Evolutionary conservation across 2,329 filamentous ascomycete species (phyloP), one percentile per base, ranked within the genome.

Genomic region (Diaporthe citrichinensis): DNA sequence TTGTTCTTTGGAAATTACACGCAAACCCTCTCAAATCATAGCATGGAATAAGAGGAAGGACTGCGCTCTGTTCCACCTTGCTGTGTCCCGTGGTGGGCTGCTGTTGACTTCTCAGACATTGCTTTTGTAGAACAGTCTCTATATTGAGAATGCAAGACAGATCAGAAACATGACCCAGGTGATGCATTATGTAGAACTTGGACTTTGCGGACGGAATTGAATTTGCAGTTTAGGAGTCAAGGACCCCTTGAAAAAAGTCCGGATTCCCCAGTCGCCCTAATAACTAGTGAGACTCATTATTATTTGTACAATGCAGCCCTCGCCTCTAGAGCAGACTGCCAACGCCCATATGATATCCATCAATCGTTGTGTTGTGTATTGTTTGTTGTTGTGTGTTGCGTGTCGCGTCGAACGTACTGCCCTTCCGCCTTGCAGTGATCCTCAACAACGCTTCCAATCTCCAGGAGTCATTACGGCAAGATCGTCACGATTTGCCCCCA

Each of bases 221-320:
- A 73, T 73, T 65, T 73, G 59, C 34, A 61, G 34, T 39, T 14
- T 65, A 51, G 65, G 49, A 28, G 34, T 65, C 58, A 57, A 65
- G 46, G 14, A 31, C 58, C 71, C 58, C 36, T 53, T 61, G n/a
- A 46, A 46, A 51, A 55, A 57, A 57, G n/a, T 51, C 36, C 58
- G 14, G 14, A 20, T n/a, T 55, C 17, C 46, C 61, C 25, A 73
- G 36, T 51, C 41, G 28, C 58, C 59, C 36, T 34, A 31, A 65
- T 41, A 65, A 73, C 39, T 73, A 73, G 58, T 14, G 36, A 73
- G 58, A 55, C 71, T 73, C 58, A 44, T 65, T 55, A 73, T 73
- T 62, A 73, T 73, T 65, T 65, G 71, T 57, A 55, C 59, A 73
- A 65, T 39, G 55, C 58, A 65, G 34, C 71, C 59, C 15, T 73